These are phyloP conservation scores for Paraphaeosphaeria minitans DNA, from an alignment of 2,329 filamentous ascomycete genomes.

Conservation along the genomic window DNA sequence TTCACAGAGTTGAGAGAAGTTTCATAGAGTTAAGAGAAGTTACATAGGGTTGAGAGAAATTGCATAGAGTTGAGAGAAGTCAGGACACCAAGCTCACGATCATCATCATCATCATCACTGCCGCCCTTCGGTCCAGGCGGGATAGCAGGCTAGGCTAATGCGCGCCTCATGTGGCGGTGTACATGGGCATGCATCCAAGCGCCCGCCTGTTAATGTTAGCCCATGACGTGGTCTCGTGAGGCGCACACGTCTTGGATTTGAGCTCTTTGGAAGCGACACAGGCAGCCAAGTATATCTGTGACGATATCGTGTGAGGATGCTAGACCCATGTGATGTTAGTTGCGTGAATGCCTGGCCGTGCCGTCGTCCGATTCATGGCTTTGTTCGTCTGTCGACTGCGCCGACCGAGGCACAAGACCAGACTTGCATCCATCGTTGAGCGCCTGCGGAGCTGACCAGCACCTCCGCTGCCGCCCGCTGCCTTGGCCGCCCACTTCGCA, in stretches of 20 bases:
- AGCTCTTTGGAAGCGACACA: background rate
- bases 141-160: background rate
- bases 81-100: background rate
- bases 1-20: too few species aligned
- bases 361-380: background rate
- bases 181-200: background rate
- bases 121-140: background rate
- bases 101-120: background rate
- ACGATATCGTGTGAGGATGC: conserved; percentile 2
- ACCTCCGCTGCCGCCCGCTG: conserved; percentile 15
- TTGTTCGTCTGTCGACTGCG: background rate
- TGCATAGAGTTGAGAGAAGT: too few species aligned
- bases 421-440: background rate
- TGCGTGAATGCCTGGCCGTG: background rate
- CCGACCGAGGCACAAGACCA: conserved; percentile 11
- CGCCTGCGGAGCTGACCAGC: conserved; percentile 15
- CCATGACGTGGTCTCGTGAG: conserved; percentile 35
- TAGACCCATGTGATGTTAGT: background rate
- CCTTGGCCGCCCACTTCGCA: conserved; percentile 12
- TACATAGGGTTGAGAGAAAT: too few species aligned
- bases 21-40: too few species aligned
- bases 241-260: conserved; percentile 7
- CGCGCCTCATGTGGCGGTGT: conserved; percentile 11
- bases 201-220: background rate
- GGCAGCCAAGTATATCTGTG: background rate